phyloP scores from a whole-genome alignment of 495 filamentous ascomycete genomes.

The Geoglossum glabrum region DNA sequence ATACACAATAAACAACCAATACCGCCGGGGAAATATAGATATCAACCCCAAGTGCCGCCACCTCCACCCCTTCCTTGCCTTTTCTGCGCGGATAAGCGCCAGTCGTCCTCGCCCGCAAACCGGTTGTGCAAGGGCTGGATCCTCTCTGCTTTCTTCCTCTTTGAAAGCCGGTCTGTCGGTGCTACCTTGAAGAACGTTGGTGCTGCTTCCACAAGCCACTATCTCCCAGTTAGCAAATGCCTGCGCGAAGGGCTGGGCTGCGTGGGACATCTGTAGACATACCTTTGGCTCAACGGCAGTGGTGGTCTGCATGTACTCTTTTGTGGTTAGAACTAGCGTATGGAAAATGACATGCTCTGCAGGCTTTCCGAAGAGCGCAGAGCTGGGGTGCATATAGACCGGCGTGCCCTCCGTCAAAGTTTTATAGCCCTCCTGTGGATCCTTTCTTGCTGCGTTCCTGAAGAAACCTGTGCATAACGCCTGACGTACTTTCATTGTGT shows the following conservation, averaged over 20 bases:
- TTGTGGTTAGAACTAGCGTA: conserved; percentile 69
- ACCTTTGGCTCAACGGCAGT: conserved; percentile 80
- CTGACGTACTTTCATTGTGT: conserved; percentile 76
- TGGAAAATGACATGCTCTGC: conserved; percentile 93
- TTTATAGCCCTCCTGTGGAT: conserved; percentile 91
- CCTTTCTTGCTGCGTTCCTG: conserved; percentile 84
- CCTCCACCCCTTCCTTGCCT: conserved; percentile 76
- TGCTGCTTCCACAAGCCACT: conserved; percentile 68
- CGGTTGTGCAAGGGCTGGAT: conserved; percentile 91
- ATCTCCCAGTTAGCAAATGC: neutral
- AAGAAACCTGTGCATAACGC: conserved; percentile 89
- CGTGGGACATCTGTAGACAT: conserved; percentile 8
- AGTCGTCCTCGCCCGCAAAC: conserved; percentile 79
- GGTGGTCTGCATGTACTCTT: conserved; percentile 94
- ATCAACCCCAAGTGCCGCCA: conserved; percentile 84
- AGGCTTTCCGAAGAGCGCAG: conserved; percentile 84
- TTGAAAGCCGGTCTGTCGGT: conserved; percentile 67
- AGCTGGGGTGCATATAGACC: conserved; percentile 81
- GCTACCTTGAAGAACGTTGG: conserved; percentile 98
- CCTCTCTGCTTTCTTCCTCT: conserved; percentile 80
- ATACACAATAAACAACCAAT: no score
- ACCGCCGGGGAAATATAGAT: no score
- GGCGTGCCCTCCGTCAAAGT: conserved; percentile 88
- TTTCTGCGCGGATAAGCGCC: conserved; percentile 78
- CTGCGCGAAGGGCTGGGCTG: neutral